Evolutionary conservation across 495 filamentous ascomycete species (phyloP).

Genomic region (Apodospora peruviana): DNA sequence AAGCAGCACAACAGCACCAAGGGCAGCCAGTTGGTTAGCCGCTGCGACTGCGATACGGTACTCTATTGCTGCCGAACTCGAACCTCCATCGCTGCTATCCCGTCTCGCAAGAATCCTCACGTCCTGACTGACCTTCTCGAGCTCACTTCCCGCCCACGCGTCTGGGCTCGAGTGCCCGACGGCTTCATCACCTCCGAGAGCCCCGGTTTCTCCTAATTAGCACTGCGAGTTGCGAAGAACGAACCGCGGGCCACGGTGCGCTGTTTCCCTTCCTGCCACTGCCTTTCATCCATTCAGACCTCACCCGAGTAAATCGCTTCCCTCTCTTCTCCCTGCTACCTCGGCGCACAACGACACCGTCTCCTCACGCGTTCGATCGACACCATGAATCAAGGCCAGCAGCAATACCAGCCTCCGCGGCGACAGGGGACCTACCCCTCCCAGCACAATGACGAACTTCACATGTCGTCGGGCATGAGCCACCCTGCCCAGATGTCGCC

Average conservation of each 20-base stretch:
- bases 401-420: conserved; percentile 37
- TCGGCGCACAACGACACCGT: neutral
- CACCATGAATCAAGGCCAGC: conserved; percentile 42
- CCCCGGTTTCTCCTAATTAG: neutral
- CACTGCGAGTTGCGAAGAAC: neutral
- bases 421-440: conserved; percentile 38
- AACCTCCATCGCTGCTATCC: neutral
- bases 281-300: neutral
- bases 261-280: neutral
- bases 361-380: neutral
- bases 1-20: neutral
- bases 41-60: neutral
- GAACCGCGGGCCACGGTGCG: neutral
- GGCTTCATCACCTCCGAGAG: conserved; percentile 1
- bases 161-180: conserved; percentile 6
- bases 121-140: neutral
- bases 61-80: conserved; percentile 5
- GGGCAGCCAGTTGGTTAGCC: neutral
- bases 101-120: neutral
- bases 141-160: neutral
- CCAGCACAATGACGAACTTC: conserved; percentile 63
- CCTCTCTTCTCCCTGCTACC: no score
- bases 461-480: conserved; percentile 59
- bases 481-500: conserved; percentile 27
- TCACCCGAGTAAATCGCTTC: no score